Conservation (phyloP, 2,329 filamentous ascomycete species). For the Neoarthrinium moseri region DNA sequence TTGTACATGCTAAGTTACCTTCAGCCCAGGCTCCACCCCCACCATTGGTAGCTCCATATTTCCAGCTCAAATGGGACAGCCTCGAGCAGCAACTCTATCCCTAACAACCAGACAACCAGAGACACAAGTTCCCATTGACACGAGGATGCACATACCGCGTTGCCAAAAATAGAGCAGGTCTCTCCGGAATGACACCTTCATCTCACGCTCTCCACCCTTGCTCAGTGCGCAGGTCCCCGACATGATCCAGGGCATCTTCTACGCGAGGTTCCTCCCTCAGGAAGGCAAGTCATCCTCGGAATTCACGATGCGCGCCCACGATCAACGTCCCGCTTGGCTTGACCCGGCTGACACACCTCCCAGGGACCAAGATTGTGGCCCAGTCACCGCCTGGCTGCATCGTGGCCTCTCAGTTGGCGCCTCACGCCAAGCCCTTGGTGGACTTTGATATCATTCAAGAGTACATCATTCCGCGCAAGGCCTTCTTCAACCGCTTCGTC, state of each 20-base stretch:
- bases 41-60: no score
- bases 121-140: no score
- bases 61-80: no score
- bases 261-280: constrained; percentile 66
- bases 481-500: constrained; percentile 90
- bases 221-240: no score
- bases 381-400: constrained; percentile 64
- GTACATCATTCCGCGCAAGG: constrained; percentile 92
- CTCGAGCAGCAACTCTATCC: no score
- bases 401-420: constrained; percentile 39
- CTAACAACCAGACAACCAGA: no score
- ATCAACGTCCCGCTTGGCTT: neutral
- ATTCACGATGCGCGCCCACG: neutral
- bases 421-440: constrained; percentile 62
- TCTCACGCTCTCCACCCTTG: no score
- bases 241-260: constrained; percentile 72
- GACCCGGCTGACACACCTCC: constrained; percentile 14
- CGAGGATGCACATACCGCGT: no score
- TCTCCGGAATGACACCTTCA: no score
- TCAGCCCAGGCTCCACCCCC: no score
- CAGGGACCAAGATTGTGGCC: constrained; percentile 62
- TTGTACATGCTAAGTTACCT: no score
- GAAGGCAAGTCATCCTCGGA: constrained; percentile 49
- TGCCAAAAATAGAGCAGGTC: no score
- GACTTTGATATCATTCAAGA: constrained; percentile 84